Evolutionary conservation across 2,329 filamentous ascomycete genomes (phyloP).

Genomic region (Mollisia scopiformis): DNA sequence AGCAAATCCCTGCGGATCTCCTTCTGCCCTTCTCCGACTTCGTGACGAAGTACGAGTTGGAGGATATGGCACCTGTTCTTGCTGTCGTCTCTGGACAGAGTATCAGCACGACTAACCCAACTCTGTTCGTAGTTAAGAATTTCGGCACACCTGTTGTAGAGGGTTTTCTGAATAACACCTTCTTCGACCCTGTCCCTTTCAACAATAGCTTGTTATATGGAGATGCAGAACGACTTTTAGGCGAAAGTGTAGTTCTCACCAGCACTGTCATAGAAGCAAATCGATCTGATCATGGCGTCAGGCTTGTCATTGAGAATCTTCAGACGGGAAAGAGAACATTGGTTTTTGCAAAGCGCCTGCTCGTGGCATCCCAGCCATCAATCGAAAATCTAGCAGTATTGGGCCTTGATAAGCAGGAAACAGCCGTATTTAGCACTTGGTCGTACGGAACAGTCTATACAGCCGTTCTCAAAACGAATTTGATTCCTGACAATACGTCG

Average conservation of each 20-base stretch:
- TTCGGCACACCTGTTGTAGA: slow-evolving; percentile 13
- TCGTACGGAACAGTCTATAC: slow-evolving; percentile 10
- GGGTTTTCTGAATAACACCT: slow-evolving; percentile 1
- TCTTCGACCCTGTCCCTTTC: slow-evolving; percentile 12
- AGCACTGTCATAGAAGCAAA: slow-evolving; percentile 11
- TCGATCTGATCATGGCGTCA: slow-evolving; percentile 12
- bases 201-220: slow-evolving; percentile 16
- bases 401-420: slow-evolving; percentile 7
- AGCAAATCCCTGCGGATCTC: slow-evolving; percentile 17
- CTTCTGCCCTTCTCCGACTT: slow-evolving; percentile 20
- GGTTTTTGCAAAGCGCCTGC: slow-evolving; percentile 16
- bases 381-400: slow-evolving; percentile 8
- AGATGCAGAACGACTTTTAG: slow-evolving; percentile 9
- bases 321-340: slow-evolving; percentile 2
- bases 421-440: slow-evolving; percentile 17
- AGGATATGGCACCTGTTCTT: slow-evolving; percentile 4
- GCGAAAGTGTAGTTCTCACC: slow-evolving; percentile 11
- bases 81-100: slow-evolving; percentile 5
- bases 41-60: slow-evolving; percentile 16
- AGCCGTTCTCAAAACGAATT: slow-evolving; percentile 13
- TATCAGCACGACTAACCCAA: background rate
- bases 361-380: slow-evolving; percentile 14
- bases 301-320: slow-evolving; percentile 6
- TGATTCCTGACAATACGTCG: slow-evolving; percentile 14
- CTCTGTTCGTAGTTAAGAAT: slow-evolving; percentile 10